Evolutionary conservation across 2,329 filamentous ascomycete species (phyloP).

Genomic region (Pseudocercospora macadamiae): DNA sequence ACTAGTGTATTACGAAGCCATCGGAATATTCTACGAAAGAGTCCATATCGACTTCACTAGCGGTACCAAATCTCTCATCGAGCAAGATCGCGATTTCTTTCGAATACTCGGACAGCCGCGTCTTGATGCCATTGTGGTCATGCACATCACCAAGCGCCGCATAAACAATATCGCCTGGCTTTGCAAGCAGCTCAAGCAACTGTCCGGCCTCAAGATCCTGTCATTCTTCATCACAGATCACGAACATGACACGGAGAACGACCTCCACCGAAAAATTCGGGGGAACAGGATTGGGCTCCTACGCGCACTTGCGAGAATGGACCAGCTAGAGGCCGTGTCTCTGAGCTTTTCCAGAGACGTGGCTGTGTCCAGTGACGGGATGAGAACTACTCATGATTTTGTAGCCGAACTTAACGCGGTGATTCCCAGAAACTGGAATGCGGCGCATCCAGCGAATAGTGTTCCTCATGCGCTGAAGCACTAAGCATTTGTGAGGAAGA

Average conservation of each 20-base stretch:
- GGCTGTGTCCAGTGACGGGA: not conserved
- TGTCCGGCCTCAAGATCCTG: not conserved
- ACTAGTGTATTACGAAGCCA: not conserved
- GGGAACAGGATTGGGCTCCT: not conserved
- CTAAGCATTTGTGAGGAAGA: not conserved
- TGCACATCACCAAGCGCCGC: not conserved
- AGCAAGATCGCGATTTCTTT: not conserved
- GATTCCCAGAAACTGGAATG: not conserved
- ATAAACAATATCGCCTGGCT: constrained; percentile 1
- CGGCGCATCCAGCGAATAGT: not conserved
- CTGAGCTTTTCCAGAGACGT: not conserved
- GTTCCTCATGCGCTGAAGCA: not conserved
- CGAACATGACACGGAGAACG: not conserved
- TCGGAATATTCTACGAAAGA: constrained; percentile 2
- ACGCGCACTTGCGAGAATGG: not conserved
- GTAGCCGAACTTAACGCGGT: not conserved
- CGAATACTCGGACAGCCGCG: not conserved
- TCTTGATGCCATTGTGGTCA: not conserved
- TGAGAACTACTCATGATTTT: not conserved
- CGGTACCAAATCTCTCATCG: not conserved
- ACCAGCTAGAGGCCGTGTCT: not conserved
- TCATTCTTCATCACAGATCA: not conserved
- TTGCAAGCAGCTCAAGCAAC: not conserved
- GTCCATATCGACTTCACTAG: not conserved
- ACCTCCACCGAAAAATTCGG: not conserved